Conservation (phyloP, 345 rosid species). For the Isatis tinctoria region DNA sequence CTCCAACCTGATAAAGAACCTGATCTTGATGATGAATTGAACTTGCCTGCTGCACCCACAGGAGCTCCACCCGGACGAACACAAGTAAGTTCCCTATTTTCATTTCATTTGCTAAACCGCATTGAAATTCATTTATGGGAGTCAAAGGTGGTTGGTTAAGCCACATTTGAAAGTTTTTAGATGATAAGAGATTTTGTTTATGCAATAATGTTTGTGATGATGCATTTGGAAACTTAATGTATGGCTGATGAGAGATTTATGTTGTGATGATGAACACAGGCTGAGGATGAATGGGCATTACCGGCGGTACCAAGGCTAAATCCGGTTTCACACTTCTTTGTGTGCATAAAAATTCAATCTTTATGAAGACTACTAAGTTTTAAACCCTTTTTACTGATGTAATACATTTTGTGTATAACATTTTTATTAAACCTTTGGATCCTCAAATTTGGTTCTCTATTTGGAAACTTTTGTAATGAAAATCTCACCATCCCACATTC, state of each 20-base stretch:
- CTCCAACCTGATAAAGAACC: conserved; percentile 90
- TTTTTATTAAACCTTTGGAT: neutral
- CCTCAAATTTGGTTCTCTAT: neutral
- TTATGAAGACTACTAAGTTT: conserved; percentile 1
- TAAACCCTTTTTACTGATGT: neutral
- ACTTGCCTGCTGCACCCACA: conserved; percentile 77
- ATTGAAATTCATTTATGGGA: no score
- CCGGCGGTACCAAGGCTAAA: conserved; percentile 74
- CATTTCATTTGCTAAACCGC: no score
- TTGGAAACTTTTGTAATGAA: no score
- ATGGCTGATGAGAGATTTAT: conserved; percentile 12
- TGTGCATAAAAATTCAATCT: conserved; percentile 11
- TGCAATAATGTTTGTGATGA: no score
- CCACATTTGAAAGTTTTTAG: no score
- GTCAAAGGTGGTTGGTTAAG: no score
- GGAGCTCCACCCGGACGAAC: conserved; percentile 59
- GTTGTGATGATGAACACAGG: conserved; percentile 53
- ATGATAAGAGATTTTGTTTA: no score
- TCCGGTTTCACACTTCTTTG: neutral
- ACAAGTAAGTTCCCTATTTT: conserved; percentile 67
- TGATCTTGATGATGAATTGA: conserved; percentile 64
- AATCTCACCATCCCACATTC: neutral
- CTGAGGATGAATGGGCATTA: conserved; percentile 79
- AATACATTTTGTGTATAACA: conserved; percentile 18
- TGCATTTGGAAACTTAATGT: no score